These are phyloP conservation scores for Papilionanthe hybrid DNA, from an alignment of 116 monocot species.

Conservation along the genomic window DNA sequence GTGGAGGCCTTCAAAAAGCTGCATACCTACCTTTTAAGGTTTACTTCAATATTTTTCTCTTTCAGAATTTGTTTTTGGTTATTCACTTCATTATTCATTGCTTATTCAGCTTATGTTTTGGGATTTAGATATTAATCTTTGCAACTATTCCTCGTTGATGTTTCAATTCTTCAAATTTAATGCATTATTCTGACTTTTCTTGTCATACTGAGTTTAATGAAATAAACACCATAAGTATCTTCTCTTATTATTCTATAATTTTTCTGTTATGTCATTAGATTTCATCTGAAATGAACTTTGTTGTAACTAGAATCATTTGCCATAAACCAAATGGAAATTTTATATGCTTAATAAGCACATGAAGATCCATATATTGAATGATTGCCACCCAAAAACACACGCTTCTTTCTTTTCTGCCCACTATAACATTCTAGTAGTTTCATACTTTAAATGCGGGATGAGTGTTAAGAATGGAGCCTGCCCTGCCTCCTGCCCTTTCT, in stretches of 20 bases:
- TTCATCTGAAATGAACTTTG: neutral
- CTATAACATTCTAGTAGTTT: neutral
- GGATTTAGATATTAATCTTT: neutral
- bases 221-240: neutral
- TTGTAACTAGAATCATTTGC: neutral
- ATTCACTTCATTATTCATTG: neutral
- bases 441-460: neutral
- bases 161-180: neutral
- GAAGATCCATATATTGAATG: neutral
- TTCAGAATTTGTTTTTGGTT: neutral
- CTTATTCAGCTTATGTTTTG: neutral
- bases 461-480: no score
- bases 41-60: constrained; percentile 3
- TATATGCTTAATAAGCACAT: neutral
- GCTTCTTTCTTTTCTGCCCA: neutral
- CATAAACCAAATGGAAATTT: neutral
- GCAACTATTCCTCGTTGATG: neutral
- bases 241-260: neutral
- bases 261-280: neutral
- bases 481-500: no score
- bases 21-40: constrained; percentile 99
- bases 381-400: neutral
- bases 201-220: neutral
- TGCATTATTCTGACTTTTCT: neutral
- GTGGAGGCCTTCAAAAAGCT: constrained; percentile 78